Conservation (phyloP, 345 rosid species). For the Anacardium occidentale region DNA sequence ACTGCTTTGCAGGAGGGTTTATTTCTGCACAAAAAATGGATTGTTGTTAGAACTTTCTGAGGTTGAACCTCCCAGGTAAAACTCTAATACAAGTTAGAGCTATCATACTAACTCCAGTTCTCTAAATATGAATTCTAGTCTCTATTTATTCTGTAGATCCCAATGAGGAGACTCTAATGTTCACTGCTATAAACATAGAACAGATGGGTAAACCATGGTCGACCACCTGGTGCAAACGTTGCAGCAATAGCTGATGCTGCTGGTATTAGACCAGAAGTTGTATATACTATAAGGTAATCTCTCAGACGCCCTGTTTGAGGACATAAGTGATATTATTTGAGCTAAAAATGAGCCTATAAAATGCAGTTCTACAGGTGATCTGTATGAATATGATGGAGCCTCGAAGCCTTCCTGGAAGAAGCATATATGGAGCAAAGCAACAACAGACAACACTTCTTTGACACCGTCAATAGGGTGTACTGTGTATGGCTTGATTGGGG, state of each 20-base stretch:
- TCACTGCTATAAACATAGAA: constrained; percentile 32
- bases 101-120: constrained; percentile 7
- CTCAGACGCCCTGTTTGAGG: not conserved
- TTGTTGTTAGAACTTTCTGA: constrained; percentile 51
- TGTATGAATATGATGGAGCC: constrained; percentile 56
- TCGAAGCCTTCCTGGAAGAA: constrained; percentile 77
- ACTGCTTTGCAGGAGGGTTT: constrained; percentile 43
- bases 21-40: constrained; percentile 61
- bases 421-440: constrained; percentile 51
- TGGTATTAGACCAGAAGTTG: constrained; percentile 43
- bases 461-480: constrained; percentile 42
- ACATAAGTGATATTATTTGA: not conserved
- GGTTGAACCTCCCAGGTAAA: constrained; percentile 57
- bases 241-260: constrained; percentile 57
- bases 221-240: constrained; percentile 63
- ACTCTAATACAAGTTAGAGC: constrained; percentile 13
- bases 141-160: constrained; percentile 23
- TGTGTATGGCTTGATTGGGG: constrained; percentile 43
- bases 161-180: constrained; percentile 29
- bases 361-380: constrained; percentile 63
- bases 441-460: constrained; percentile 37
- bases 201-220: constrained; percentile 71
- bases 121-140: constrained; percentile 20
- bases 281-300: constrained; percentile 57
- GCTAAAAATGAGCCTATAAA: constrained; percentile 19